Evolutionary conservation across 805 yeast species (phyloP), one percentile per base, ranked within the genome.

Genomic region (Saccharomycopsis vini): DNA sequence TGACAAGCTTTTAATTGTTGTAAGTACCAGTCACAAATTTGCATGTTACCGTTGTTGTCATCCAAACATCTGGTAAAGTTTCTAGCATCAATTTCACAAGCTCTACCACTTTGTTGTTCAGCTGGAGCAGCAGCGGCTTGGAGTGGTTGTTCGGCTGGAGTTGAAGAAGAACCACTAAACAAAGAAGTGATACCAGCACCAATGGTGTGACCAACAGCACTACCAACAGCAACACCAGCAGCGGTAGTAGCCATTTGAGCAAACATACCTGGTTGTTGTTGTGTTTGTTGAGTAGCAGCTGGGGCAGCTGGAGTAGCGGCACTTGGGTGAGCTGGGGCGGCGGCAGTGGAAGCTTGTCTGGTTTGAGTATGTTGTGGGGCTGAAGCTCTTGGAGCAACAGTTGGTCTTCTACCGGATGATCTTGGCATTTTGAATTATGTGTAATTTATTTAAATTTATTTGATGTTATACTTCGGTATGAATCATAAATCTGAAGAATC

Each of bases 201-300:
- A 47, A 90, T 54, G 33, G 97, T 87, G 73, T 92, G 98, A 50
- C 98, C 98, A 44, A 90, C 80, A 50, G 97, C 81, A 42, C 96
- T 86, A 57, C 98, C 98, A 45, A 92, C 97, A 43, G 97, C 98
- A 36, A 92, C 98, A 79, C 98, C 98, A 40, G 97, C 98, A 44
- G 98, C 98, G 39, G 98, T 92, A 39, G 95, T 73, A 32, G 97
- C 97, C 98, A 92, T 92, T 68, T 92, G 95, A 48, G 90, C 84
- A 58, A 90, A 89, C 61, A 90, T 57, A 57, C 97, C 97, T 39
- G 97, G 97, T 56, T 72, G 76, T 55, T 57, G 59, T 59, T 70
- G 81, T 42, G 73, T 67, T 46, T 69, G 71, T 37, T 73, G 66
- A 30, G 61, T 50, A 39, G 77, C 75, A 20, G 70, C 66, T 51